phyloP scores from a whole-genome alignment of 768 basidiomycete genomes.

The Pulveroboletus sp. region DNA sequence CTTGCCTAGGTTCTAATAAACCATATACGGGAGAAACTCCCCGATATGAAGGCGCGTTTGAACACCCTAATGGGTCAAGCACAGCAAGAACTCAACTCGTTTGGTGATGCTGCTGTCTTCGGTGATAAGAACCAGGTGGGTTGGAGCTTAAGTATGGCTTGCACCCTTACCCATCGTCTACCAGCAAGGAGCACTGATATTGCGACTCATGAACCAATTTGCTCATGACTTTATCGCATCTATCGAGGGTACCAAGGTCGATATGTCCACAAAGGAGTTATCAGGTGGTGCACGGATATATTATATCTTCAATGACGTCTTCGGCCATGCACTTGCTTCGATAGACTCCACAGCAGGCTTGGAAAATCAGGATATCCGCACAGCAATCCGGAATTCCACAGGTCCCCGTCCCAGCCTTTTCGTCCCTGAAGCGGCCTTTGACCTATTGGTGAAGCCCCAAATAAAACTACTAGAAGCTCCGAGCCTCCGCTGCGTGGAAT shows the following conservation, averaged over 20 bases:
- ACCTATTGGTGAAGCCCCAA: constrained; percentile 95
- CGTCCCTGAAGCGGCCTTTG: constrained; percentile 96
- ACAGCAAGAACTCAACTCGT: constrained; percentile 95
- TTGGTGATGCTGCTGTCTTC: constrained; percentile 88
- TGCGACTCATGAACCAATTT: constrained; percentile 98
- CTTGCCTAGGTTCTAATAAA: constrained; percentile 84
- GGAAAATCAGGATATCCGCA: constrained; percentile 92
- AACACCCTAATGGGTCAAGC: constrained; percentile 99
- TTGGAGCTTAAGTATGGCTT: neutral
- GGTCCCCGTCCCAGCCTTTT: constrained; percentile 95
- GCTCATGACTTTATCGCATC: constrained; percentile 95
- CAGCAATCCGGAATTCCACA: constrained; percentile 97
- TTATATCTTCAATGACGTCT: constrained; percentile 99
- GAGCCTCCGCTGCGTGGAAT: constrained; percentile 90
- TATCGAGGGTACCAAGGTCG: constrained; percentile 94
- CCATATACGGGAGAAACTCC: constrained; percentile 97
- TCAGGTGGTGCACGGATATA: constrained; percentile 98
- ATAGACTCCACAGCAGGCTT: constrained; percentile 91
- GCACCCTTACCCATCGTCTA: constrained; percentile 13
- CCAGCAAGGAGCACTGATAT: constrained; percentile 82
- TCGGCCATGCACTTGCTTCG: constrained; percentile 83
- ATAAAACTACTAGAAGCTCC: constrained; percentile 95
- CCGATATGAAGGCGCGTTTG: constrained; percentile 97
- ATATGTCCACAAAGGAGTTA: constrained; percentile 96
- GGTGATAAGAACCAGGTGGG: constrained; percentile 83